Conservation (phyloP, 495 filamentous ascomycete species). For the Penicillium malachiteum region DNA sequence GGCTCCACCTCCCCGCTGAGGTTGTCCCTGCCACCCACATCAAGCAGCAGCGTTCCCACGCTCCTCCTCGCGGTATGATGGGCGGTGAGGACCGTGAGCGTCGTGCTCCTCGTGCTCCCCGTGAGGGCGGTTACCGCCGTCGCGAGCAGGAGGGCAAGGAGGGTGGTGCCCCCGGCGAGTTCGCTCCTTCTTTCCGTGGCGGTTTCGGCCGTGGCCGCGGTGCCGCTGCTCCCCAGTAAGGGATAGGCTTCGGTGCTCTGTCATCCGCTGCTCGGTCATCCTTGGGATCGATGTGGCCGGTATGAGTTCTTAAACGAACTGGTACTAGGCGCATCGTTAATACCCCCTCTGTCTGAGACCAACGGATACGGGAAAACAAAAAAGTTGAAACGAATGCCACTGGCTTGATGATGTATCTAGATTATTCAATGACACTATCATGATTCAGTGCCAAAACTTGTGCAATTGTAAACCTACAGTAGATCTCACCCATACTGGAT, state of each 20-base stretch:
- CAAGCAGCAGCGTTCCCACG: slow-evolving; percentile 99
- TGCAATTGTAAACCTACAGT: too few relatives aligned
- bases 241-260: slow-evolving; percentile 28
- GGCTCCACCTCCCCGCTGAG: slow-evolving; percentile 99
- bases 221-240: slow-evolving; percentile 58
- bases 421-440: slow-evolving; percentile 31
- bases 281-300: slow-evolving; percentile 33
- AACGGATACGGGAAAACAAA: slow-evolving; percentile 29
- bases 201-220: slow-evolving; percentile 90
- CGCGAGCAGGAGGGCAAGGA: slow-evolving; percentile 90
- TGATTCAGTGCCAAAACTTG: slow-evolving; percentile 20
- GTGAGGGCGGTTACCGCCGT: slow-evolving; percentile 91
- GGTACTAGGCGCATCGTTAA: slow-evolving; percentile 23
- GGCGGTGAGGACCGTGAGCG: slow-evolving; percentile 86
- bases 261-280: slow-evolving; percentile 40
- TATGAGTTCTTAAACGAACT: slow-evolving; percentile 30
- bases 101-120: slow-evolving; percentile 77
- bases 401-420: slow-evolving; percentile 35
- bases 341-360: slow-evolving; percentile 18
- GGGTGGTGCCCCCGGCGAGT: slow-evolving; percentile 91
- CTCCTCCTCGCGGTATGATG: slow-evolving; percentile 97
- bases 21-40: slow-evolving; percentile 99
- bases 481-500: too few relatives aligned
- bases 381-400: slow-evolving; percentile 29
- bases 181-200: slow-evolving; percentile 94